These are phyloP conservation scores for Penicillium canariense DNA, from an alignment of 495 filamentous ascomycete genomes.

Conservation along the genomic window DNA sequence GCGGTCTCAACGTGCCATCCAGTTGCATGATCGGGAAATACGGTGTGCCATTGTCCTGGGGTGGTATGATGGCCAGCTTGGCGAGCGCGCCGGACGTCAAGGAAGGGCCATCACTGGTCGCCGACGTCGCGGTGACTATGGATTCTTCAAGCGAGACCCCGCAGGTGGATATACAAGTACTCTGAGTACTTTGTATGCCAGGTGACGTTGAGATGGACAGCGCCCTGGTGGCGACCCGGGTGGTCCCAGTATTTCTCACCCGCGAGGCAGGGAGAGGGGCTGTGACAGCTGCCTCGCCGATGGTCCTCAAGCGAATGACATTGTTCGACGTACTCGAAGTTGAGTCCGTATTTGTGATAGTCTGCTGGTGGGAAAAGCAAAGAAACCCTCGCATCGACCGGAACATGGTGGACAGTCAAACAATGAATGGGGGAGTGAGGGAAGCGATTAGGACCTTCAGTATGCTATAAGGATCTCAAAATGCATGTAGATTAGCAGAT, in stretches of 20 bases:
- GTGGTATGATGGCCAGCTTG: constrained; percentile 9
- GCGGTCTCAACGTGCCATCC: constrained; percentile 24
- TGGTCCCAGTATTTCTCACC: background rate
- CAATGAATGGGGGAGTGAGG: background rate
- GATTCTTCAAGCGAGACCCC: constrained; percentile 18
- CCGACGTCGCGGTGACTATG: constrained; percentile 13
- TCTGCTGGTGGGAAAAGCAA: constrained; percentile 16
- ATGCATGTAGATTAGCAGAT: background rate
- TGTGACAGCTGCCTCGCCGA: background rate
- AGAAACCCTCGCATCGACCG: constrained; percentile 17
- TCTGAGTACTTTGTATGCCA: constrained; percentile 5
- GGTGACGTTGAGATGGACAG: background rate
- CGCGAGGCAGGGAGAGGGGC: constrained; percentile 4
- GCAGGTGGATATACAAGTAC: constrained; percentile 9
- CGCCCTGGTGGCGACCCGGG: background rate
- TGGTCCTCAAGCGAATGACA: constrained; percentile 5
- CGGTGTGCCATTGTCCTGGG: constrained; percentile 15
- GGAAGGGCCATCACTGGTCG: constrained; percentile 15
- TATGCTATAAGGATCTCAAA: background rate
- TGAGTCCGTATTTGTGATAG: background rate
- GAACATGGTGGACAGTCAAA: constrained; percentile 9
- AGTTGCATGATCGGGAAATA: constrained; percentile 26
- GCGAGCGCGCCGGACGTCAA: constrained; percentile 3
- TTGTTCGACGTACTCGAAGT: background rate
- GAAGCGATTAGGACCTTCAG: background rate